Base-by-base conservation (phyloP, 768 basidiomycete genomes). In the Fibroporia radiculosa region DNA sequence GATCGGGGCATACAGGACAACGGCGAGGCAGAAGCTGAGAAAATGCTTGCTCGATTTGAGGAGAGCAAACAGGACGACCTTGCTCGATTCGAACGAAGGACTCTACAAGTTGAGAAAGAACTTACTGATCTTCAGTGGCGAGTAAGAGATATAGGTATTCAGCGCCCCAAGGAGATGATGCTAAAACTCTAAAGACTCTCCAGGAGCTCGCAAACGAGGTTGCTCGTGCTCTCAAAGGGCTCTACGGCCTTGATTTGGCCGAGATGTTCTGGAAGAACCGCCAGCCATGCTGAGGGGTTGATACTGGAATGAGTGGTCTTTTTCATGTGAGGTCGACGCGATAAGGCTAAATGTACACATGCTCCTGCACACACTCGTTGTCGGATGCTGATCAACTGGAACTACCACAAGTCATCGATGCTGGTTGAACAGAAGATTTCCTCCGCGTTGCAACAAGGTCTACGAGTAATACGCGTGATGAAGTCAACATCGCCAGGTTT, bases 291-390 rank as follows among this genome's bases (percentile, higher is more conserved):
- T 60, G 1, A 45, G 59, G 10, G 48, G 51, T 8, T 46, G 57
- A 0, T 58, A 53, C 27, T 20, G 11, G 5, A 27, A 26, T 3
- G 33, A 29, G 1, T 53, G 52, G 52, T 20, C 22, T 8, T 49
- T 49, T 0, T 53, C 52, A 2, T 53, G 52, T 31, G 52, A 53
- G 24, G 52, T n/a, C n/a, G 53, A 53, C 24, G 48, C 52, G 3
- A 53, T 53, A 27, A 36, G 24, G 24, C n/a, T 40, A 13, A 26
- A 29, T 22, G 52, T 53, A 39, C 6, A 46, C 14, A 10, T 6
- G n/a, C 18, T n/a, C n/a, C 12, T 7, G 12, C 14, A 14, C 25
- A 0, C 19, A 14, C 23, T 19, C 12, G 1, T 14, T 42, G 19
- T 28, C 43, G 28, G 8, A 18, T 14, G 20, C 14, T 25, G 19